A percentile compares a stretch with the other conserved stretches of the same genome.
Evolutionary conservation across 768 basidiomycete genomes (phyloP).

Genomic region (Suillus brevipes): DNA sequence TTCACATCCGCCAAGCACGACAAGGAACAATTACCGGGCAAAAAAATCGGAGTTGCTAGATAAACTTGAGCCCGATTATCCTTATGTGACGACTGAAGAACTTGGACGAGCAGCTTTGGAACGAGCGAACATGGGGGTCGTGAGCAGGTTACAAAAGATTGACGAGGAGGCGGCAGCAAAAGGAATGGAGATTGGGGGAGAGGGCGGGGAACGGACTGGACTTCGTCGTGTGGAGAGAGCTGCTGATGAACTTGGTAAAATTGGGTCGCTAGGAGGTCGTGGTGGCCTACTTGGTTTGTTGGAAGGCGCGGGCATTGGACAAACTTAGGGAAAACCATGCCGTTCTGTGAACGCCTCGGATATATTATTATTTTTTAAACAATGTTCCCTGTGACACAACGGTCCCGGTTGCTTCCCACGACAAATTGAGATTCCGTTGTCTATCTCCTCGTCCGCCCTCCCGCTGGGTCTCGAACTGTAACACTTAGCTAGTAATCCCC

Average conservation of each 20-base stretch:
- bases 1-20: conserved; percentile 31
- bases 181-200: conserved; percentile 42
- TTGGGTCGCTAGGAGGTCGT: conserved; percentile 13
- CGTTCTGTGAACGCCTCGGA: not conserved
- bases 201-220: conserved; percentile 45
- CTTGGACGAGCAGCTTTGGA: conserved; percentile 36
- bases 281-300: conserved; percentile 48
- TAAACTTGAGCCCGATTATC: conserved; percentile 31
- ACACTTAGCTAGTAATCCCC: conserved; percentile 8
- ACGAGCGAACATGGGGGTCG: conserved; percentile 49
- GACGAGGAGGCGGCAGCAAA: conserved; percentile 44
- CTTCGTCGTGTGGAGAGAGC: conserved; percentile 50
- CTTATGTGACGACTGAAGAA: conserved; percentile 7
- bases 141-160: conserved; percentile 53
- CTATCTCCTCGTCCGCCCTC: not conserved
- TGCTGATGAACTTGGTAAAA: conserved; percentile 33
- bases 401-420: conserved; percentile 6
- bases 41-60: conserved; percentile 44
- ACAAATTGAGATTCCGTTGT: not conserved
- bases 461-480: conserved; percentile 5
- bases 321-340: not conserved
- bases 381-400: not conserved
- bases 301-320: conserved; percentile 42
- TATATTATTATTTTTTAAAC: not conserved
- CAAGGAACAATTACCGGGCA: conserved; percentile 42